phyloP scores from a whole-genome alignment of 1,284 basidiomycete genomes.

The Anthracocystis walkeri region DNA sequence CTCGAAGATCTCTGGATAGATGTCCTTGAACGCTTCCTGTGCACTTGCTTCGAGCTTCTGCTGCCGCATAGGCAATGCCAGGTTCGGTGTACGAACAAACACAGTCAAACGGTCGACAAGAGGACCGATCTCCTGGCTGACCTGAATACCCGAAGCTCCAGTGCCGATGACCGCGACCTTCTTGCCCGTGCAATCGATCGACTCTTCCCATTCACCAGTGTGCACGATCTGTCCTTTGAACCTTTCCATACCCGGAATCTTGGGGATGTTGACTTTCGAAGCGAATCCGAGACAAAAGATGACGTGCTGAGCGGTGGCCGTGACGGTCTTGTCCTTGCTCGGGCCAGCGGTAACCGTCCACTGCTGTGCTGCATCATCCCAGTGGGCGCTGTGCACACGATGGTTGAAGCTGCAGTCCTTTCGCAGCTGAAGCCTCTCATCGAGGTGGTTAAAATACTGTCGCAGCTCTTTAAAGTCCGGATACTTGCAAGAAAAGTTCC shows the following conservation, averaged over 20 bases:
- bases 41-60: slow-evolving; percentile 43
- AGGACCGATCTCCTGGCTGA: slow-evolving; percentile 70
- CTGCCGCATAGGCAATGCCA: slow-evolving; percentile 55
- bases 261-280: slow-evolving; percentile 70
- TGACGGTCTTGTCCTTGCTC: slow-evolving; percentile 25
- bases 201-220: slow-evolving; percentile 75
- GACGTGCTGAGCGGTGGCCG: slow-evolving; percentile 46
- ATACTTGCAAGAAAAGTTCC: slow-evolving; percentile 55
- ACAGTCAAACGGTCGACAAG: slow-evolving; percentile 51
- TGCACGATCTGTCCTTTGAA: slow-evolving; percentile 75
- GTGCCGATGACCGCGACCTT: slow-evolving; percentile 77
- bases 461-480: slow-evolving; percentile 54
- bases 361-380: slow-evolving; percentile 33
- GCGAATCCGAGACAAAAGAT: slow-evolving; percentile 57
- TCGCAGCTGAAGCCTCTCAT: slow-evolving; percentile 49
- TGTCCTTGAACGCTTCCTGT: slow-evolving; percentile 52
- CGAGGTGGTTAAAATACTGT: slow-evolving; percentile 52
- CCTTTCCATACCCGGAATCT: slow-evolving; percentile 71
- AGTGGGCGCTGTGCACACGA: slow-evolving; percentile 44
- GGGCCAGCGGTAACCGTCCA: slow-evolving; percentile 51
- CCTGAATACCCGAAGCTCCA: slow-evolving; percentile 73
- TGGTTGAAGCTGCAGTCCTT: slow-evolving; percentile 56
- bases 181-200: slow-evolving; percentile 74
- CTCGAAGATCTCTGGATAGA: slow-evolving; percentile 55
- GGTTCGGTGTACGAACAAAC: slow-evolving; percentile 60